Conservation (phyloP, 164 flowering plant genomes). For the Macadamia tetraphylla region DNA sequence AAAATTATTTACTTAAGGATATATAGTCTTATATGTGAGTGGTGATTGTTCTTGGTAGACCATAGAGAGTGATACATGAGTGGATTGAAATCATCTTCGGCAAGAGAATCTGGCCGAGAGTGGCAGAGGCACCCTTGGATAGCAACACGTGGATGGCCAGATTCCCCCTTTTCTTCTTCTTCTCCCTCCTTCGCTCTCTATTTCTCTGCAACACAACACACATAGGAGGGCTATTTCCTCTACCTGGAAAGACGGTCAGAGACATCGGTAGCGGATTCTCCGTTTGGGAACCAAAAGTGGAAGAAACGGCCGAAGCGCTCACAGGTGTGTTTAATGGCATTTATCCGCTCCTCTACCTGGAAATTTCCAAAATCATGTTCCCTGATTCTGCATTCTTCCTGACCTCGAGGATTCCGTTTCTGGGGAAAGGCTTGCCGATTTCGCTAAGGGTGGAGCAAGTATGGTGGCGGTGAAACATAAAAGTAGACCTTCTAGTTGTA, state of each 20-base stretch:
- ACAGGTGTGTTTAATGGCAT: conserved; percentile 56
- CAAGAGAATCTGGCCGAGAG: no score
- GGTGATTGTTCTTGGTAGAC: no score
- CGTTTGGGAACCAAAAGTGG: conserved; percentile 81
- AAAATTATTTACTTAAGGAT: no score
- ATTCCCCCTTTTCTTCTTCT: no score
- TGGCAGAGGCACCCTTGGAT: no score
- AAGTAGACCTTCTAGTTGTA: conserved; percentile 63
- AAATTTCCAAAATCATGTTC: conserved; percentile 98
- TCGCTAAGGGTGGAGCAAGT: conserved; percentile 75
- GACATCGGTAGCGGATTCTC: conserved; percentile 98
- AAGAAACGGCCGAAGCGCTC: conserved; percentile 83
- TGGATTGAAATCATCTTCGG: no score
- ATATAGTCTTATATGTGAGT: no score
- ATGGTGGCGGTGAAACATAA: conserved; percentile 88
- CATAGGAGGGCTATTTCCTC: no score
- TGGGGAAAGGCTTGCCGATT: conserved; percentile 63
- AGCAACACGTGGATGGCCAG: no score
- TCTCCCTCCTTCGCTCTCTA: no score
- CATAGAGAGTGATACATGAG: no score
- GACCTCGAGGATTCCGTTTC: conserved; percentile 61
- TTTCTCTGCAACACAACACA: no score
- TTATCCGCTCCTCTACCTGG: conserved; percentile 83
- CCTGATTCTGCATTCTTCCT: conserved; percentile 86
- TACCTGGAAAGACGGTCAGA: conserved; percentile 81